Base-by-base conservation (phyloP, 73 alveolate genomes). In the Loxodes magnus region DNA sequence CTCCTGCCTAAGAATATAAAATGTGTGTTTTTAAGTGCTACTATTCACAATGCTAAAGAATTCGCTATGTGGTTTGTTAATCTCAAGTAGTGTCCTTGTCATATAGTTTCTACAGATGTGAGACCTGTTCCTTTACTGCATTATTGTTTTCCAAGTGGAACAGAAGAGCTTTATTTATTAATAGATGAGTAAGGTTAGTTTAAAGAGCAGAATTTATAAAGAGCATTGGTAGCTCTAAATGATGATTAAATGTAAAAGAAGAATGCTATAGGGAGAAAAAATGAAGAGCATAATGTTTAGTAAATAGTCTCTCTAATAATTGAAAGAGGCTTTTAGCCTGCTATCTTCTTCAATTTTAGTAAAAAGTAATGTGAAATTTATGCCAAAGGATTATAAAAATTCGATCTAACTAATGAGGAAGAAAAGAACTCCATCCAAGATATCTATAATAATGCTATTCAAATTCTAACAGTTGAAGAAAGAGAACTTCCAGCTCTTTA, bases 111-210 rank as follows among this genome's bases (percentile, higher is more conserved):
- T 75, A 96, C 99, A 12, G 99, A 96, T 63, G 84, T 79, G 60
- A 69, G 99, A 37, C 99, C 99, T 5, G 93, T 90, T 10, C 99
- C 99, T 0, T 76, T 96, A 17, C 90, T 91, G 61, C 99, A 94
- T 78, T 96, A 79, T 58, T 79, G 79, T 46, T 94, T 82, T 71
- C 98, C 98, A 4, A 55, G 93, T 17, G 98, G 98, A 3, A 96
- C 97, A 16, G 96, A 90, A 39, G 98, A 96, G 43, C 64, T 90
- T 25, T 88, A 67, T 66, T 60, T 91, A 77, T 94, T 92, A 0
- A 98, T 93, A 0, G 99, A 96, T 72, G 88, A 93, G 59, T 66
- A 75, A 56, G 98, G 98, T 3, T 74, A 70, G 41, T 96, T 96
- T 65, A 81, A 79, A 56, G 99, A 96, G 43, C 93, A 88, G 35